Evolutionary conservation across 2,329 filamentous ascomycete species (phyloP), one percentile per base, ranked within the genome.

Genomic region (Penicillium aurantiogriseum): DNA sequence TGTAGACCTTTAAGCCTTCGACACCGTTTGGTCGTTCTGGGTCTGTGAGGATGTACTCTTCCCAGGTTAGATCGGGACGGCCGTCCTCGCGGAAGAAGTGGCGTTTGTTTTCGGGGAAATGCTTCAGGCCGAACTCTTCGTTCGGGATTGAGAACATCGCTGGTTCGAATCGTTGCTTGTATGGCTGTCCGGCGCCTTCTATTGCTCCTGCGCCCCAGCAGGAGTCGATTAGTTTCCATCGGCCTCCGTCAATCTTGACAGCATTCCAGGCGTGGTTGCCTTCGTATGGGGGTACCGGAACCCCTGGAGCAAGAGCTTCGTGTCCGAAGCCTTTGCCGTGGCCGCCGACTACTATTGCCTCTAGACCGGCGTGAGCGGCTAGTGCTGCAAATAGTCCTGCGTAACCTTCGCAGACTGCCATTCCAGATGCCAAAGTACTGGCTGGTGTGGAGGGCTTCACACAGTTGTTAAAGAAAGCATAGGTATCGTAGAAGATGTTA

Each of bases 381-480:
- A 99, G 84, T 5, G 86, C 86, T 54, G 87, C 83, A 73, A 91
- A 97, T 3, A 95, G 83, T 29, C 87, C 86, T 11, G 93, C 92
- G 69, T 96, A 97, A 1, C 94, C 94, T 73, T 91, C 88, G 69
- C 94, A 99, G 11, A 99, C 94, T 15, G 92, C 92, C 56, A 90
- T 81, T 33, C 94, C 94, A 17, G 83, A 83, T 31, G 86, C 82
- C 11, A 97, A 84, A 0, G 89, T 93, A 33, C 88, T 85, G 35
- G 87, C 84, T 0, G 91, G 88, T 0, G 86, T 88, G 42, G 85
- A 86, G 8, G 83, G 80, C 61, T 86, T 82, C 33, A 96, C 79
- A 46, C 80, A 85, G 36, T 87, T 84, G 56, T 82, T 84, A 69
- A 95, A 95, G 77, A 97, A 96, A 25, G 87, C 83, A 27, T 85